Evolutionary conservation across 345 rosid species (phyloP).

Genomic region (Citrus medica): DNA sequence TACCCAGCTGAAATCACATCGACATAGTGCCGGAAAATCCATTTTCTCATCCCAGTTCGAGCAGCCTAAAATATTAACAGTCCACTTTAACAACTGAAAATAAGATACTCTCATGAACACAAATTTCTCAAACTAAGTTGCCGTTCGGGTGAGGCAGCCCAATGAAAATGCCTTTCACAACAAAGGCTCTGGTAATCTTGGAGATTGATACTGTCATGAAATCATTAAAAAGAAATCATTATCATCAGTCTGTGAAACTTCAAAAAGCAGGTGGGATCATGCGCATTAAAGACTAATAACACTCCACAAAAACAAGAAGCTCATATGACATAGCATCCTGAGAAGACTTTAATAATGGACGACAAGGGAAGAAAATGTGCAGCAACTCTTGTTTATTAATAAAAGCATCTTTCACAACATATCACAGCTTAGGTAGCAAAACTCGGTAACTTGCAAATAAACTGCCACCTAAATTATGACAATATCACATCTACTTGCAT

Average conservation of each 20-base stretch:
- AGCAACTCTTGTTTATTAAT: not conserved
- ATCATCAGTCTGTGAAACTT: not conserved
- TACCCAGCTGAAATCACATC: not conserved
- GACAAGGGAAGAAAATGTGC: not conserved
- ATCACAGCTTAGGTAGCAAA: not conserved
- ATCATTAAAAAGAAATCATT: not conserved
- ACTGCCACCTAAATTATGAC: not conserved
- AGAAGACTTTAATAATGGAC: not conserved
- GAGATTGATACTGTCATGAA: not conserved
- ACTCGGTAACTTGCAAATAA: not conserved
- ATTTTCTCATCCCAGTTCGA: too few species aligned
- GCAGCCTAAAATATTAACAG: not conserved
- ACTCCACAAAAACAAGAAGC: not conserved
- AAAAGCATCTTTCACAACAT: not conserved
- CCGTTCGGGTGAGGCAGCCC: not conserved
- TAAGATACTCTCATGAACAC: not conserved
- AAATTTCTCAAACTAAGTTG: not conserved
- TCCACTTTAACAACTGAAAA: not conserved
- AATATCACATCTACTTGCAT: not conserved
- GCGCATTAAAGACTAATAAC: not conserved
- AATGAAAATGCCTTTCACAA: too few species aligned
- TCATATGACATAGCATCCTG: not conserved
- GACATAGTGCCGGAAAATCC: too few species aligned
- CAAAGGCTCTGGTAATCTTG: not conserved
- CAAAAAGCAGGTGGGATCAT: not conserved